A percentile compares a stretch with the other conserved stretches of the same genome.
phyloP scores from a whole-genome alignment of 768 basidiomycete species.

The Leccinum pellstonianum region DNA sequence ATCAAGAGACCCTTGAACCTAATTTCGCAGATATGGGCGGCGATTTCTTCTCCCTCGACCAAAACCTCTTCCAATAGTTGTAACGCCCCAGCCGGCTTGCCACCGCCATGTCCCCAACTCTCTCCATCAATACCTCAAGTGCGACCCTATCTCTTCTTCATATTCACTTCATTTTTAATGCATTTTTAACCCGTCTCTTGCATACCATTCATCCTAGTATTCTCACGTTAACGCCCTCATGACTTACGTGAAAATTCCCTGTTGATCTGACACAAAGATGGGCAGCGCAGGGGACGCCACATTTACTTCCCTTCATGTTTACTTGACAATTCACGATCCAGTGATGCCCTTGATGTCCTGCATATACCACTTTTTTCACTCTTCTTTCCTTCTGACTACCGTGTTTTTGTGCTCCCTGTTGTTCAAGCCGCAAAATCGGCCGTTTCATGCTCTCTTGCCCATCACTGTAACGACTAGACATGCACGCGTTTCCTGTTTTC shows the following conservation, averaged over 20 bases:
- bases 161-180: constrained; percentile 29
- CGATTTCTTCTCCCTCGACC: constrained; percentile 41
- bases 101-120: constrained; percentile 20
- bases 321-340: constrained; percentile 26
- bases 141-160: constrained; percentile 30
- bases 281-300: constrained; percentile 7
- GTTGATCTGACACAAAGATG: constrained; percentile 15
- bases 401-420: constrained; percentile 11
- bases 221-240: constrained; percentile 18
- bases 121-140: constrained; percentile 29
- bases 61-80: constrained; percentile 49
- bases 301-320: constrained; percentile 15
- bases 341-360: constrained; percentile 29
- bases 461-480: constrained; percentile 69
- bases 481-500: constrained; percentile 44
- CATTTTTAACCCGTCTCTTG: constrained; percentile 35
- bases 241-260: constrained; percentile 24
- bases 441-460: constrained; percentile 19
- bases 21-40: constrained; percentile 42
- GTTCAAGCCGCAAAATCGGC: constrained; percentile 22
- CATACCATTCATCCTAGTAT: constrained; percentile 31
- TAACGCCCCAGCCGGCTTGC: constrained; percentile 19
- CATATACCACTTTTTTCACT: constrained; percentile 12
- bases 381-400: constrained; percentile 5
- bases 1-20: constrained; percentile 32